Evolutionary conservation across 495 filamentous ascomycete genomes (phyloP).

Genomic region (Aspergillus homomorphus): DNA sequence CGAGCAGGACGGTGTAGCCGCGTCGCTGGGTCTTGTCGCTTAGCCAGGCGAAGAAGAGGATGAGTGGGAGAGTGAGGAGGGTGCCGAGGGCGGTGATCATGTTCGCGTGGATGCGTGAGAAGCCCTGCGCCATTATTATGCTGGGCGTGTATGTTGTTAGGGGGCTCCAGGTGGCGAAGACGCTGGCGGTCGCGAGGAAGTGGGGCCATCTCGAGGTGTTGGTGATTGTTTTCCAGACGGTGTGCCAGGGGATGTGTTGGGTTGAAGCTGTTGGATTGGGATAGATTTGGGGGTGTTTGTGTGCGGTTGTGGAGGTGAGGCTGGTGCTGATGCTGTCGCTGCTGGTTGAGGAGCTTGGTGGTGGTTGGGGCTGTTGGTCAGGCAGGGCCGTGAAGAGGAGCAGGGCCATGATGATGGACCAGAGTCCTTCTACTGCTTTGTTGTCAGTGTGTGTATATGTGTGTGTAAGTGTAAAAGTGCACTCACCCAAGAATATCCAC

Average conservation of each 20-base stretch:
- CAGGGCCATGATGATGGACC: slow-evolving; percentile 40
- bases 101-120: slow-evolving; percentile 29
- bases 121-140: slow-evolving; percentile 35
- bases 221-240: slow-evolving; percentile 19
- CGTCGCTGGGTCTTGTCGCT: slow-evolving; percentile 23
- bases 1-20: slow-evolving; percentile 25
- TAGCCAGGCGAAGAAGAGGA: slow-evolving; percentile 32
- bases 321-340: background rate
- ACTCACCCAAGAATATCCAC: slow-evolving; percentile 52
- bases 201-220: slow-evolving; percentile 34
- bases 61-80: slow-evolving; percentile 29
- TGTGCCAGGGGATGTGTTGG: slow-evolving; percentile 3
- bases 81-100: slow-evolving; percentile 34
- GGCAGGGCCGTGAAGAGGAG: slow-evolving; percentile 22
- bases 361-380: background rate
- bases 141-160: slow-evolving; percentile 39
- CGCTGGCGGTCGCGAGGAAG: slow-evolving; percentile 33
- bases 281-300: background rate
- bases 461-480: background rate
- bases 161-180: slow-evolving; percentile 36
- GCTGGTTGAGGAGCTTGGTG: background rate
- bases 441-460: background rate
- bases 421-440: slow-evolving; percentile 43
- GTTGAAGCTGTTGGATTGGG: background rate
- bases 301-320: background rate